Evolutionary conservation across 2,329 filamentous ascomycete genomes (phyloP), one percentile per base, ranked within the genome.

Genomic region (Alternaria triticimaculans): DNA sequence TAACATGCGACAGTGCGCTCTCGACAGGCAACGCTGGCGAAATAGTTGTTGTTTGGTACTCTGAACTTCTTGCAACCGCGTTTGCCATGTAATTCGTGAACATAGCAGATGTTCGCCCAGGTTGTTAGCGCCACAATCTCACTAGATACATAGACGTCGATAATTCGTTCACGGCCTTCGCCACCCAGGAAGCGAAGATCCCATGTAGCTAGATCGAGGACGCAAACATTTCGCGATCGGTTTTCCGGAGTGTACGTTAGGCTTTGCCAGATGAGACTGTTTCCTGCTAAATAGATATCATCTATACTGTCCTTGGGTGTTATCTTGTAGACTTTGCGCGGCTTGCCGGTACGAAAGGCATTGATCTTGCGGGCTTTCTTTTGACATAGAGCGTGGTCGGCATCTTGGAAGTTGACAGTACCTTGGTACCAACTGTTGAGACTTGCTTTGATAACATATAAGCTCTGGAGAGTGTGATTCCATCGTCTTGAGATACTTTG

Each of bases 401-500:
- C 64, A 18, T 55, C 53, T 49, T 67, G 59, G 14, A 71, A 55
- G 6, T 59, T 21, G 9, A 64, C 26, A 11, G 67, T 67, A 23
- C 63, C 67, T 44, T 66, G 58, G 50, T 72, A 74, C 76, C 76
- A 79, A 18, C 41, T 46, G 7, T 55, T 33, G 20, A 78, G 66
- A 9, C 55, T 55, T 23, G 46, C 51, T 20, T 70, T 72, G 26
- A 76, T 61, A 7, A 80, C 60, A 25, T 65, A 46, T 5, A 65
- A 55, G 57, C 76, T 75, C 20, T 66, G 75, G 11, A 82, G 58
- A 2, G 72, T 26, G 10, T 56, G 23, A 6, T 61, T 64, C 81
- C 81, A 83, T 8, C 60, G 71, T 37, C 64, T 72, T 33, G 73
- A 80, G 30, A 82, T 76, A 10, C 44, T 45, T 62, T 77, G 77